These are phyloP conservation scores for Alternaria gansuensis DNA, from an alignment of 2,329 filamentous ascomycete genomes.

Conservation along the genomic window DNA sequence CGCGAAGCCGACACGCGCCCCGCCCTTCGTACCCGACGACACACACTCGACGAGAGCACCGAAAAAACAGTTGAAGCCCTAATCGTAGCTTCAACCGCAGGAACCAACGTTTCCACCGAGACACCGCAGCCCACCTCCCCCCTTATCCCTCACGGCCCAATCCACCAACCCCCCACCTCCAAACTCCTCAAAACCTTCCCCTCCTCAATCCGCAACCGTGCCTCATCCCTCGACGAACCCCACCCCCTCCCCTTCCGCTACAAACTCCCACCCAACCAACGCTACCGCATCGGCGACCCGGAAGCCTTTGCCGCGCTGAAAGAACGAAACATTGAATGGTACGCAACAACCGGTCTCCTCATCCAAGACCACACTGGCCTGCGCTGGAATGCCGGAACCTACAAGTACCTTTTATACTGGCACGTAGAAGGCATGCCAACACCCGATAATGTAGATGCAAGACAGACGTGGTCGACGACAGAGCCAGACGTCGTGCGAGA, in stretches of 20 bases:
- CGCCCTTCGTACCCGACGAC: neutral
- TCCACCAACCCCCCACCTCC: neutral
- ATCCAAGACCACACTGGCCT: neutral
- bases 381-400: constrained; percentile 7
- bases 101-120: no score
- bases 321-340: constrained; percentile 6
- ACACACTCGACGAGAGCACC: neutral
- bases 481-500: neutral
- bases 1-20: no score
- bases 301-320: constrained; percentile 1
- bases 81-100: neutral
- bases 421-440: constrained; percentile 3
- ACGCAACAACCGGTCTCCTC: constrained; percentile 5
- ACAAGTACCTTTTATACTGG: constrained; percentile 5
- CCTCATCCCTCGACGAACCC: neutral
- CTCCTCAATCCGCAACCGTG: constrained; percentile 6
- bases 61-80: neutral
- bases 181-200: constrained; percentile 8
- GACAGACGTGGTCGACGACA: neutral
- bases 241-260: constrained; percentile 4
- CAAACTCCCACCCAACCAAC: neutral
- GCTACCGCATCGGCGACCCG: neutral
- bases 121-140: neutral
- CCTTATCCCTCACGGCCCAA: neutral
- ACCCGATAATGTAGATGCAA: neutral